Evolutionary conservation across 305 asterid species (phyloP), one percentile per base, ranked within the genome.

Genomic region (Stenogyne calaminthoides): DNA sequence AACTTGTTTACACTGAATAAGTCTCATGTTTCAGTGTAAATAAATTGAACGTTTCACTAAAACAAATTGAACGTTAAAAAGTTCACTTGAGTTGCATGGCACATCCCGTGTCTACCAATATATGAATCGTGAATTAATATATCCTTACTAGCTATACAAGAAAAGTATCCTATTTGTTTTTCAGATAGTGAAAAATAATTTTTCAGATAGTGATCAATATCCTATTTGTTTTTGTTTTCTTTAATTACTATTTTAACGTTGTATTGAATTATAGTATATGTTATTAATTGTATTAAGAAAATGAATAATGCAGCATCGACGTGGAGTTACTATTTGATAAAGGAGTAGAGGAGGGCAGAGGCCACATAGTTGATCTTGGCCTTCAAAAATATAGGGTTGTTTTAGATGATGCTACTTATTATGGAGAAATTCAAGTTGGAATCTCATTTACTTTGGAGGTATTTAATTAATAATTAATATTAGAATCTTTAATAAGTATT

Each of bases 401-500:
- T 9, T 55, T 73, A 16, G 58, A 47, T 2, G 83, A 87, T 62
- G 77, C 61, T 42, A 54, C 64, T 66, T 91, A 84, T 61, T 67
- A 61, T n/a, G 95, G 97, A 54, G 97, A 91, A 82, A 81, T 91
- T 84, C 78, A 84, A 83, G 84, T 91, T 64, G 93, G 87, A 20
- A 65, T 91, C 7, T 78, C 77, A 47, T 88, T 87, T 57, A 85
- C 78, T n/a, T 67, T 76, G 3, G 74, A 81, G 87, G 93, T 88
- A 2, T 1, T 40, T 32, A 16, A 49, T 61, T 18, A n/a, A n/a
- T n/a, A n/a, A n/a, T n/a, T n/a, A n/a, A n/a, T n/a, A n/a, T n/a
- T n/a, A n/a, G n/a, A n/a, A n/a, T n/a, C n/a, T n/a, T n/a, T n/a
- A n/a, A n/a, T n/a, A n/a, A n/a, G n/a, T n/a, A n/a, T n/a, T n/a